Conservation (phyloP, 73 alveolate genomes). For the Symbiodinium natans region DNA sequence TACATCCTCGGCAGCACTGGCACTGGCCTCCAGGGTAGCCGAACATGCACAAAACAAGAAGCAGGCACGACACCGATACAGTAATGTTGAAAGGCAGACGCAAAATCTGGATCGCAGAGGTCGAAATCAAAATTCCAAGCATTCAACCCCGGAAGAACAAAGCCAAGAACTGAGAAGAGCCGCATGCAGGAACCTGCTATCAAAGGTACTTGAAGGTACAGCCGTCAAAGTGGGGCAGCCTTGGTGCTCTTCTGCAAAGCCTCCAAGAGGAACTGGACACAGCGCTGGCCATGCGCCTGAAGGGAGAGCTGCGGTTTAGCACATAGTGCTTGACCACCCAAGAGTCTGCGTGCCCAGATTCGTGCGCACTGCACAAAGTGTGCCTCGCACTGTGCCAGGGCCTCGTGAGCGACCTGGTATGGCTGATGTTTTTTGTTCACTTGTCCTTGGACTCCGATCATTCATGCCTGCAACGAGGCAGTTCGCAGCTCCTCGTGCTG, state of each 20-base stretch:
- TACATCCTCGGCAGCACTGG: conserved; percentile 87
- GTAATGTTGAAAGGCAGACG: neutral
- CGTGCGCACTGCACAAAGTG: too few relatives aligned
- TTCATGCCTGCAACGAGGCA: conserved; percentile 69
- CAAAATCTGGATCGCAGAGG: neutral
- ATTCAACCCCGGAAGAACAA: neutral
- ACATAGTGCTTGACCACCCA: too few relatives aligned
- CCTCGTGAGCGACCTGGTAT: conserved; percentile 82
- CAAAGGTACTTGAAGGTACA: too few relatives aligned
- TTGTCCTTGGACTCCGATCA: neutral
- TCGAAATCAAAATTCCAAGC: neutral
- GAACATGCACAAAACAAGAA: neutral
- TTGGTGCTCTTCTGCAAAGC: conserved; percentile 80
- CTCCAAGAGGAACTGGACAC: conserved; percentile 68
- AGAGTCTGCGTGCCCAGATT: too few relatives aligned
- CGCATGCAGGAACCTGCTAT: neutral
- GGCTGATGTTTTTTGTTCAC: neutral
- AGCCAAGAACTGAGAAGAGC: too few relatives aligned
- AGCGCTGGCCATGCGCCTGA: conserved; percentile 88
- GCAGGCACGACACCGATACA: neutral
- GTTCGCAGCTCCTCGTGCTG: conserved; percentile 89
- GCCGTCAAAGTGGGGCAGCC: too few relatives aligned
- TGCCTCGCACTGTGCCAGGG: conserved; percentile 89
- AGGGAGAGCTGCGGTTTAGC: neutral
- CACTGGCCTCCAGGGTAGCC: conserved; percentile 25